Base-by-base conservation (phyloP, 352 stramenopile species). In the Phytophthora syringae region DNA sequence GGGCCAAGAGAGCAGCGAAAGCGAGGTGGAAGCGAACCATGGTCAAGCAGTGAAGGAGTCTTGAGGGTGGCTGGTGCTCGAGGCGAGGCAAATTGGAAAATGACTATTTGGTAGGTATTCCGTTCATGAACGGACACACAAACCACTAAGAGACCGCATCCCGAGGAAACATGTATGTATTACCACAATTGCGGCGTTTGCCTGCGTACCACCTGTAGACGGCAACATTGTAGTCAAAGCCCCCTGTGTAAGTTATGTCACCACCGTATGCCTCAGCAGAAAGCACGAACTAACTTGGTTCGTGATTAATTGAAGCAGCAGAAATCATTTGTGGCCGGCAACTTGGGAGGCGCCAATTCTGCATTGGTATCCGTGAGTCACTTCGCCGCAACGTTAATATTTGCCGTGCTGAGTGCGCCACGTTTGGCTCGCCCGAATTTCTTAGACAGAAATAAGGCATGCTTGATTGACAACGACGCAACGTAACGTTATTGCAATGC, bases 51-150 rank as follows among this genome's bases (percentile, higher is more conserved):
- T 39, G 32, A 22, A 44, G 39, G 18, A 25, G 39, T 16, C 22
- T 21, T 34, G 30, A 36, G 15, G 22, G 20, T 18, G 6, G 15
- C 5, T 42, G 15, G 22, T 62, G 42, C 22, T 64, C 16, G 16
- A 37, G 43, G 36, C 32, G 28, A 48, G 43, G 55, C 37, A 55
- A 64, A 64, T 56, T 64, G 12, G 55, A 45, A 25, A 64, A 44
- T 64, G 44, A 56, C 27, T 32, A n/a, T n/a, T n/a, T n/a, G n/a
- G n/a, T n/a, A n/a, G n/a, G n/a, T n/a, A n/a, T n/a, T n/a, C n/a
- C n/a, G n/a, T n/a, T n/a, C n/a, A n/a, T n/a, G n/a, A n/a, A n/a
- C n/a, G n/a, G n/a, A n/a, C n/a, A n/a, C n/a, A n/a, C n/a, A n/a
- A n/a, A n/a, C n/a, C n/a, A n/a, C n/a, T n/a, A n/a, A n/a, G n/a